A percentile compares a stretch with the other conserved stretches of the same genome.
Conservation (phyloP, 2,329 filamentous ascomycete genomes). For the Ophiostoma australiae region DNA sequence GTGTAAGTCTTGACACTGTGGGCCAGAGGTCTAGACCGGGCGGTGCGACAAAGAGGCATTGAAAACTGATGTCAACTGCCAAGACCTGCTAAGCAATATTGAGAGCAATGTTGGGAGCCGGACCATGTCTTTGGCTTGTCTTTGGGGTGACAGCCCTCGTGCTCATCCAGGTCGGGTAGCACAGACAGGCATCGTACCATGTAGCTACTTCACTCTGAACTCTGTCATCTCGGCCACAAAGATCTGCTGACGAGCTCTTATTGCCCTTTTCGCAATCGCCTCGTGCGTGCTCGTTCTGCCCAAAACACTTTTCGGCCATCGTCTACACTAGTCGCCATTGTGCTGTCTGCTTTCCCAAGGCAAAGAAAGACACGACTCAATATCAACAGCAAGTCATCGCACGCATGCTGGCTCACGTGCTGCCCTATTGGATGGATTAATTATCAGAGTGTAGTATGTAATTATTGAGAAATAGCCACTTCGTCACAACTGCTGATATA, state of each 20-base stretch:
- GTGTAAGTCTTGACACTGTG: conserved; percentile 5
- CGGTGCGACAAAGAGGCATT: conserved; percentile 2
- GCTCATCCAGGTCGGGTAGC: not conserved
- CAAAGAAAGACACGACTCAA: not conserved
- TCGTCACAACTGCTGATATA: too few relatives aligned
- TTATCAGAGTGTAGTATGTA: too few relatives aligned
- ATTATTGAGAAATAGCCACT: too few relatives aligned
- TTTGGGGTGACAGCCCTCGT: not conserved
- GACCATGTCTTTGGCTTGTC: not conserved
- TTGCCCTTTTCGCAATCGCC: not conserved
- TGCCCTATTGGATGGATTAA: not conserved
- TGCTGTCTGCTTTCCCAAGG: not conserved
- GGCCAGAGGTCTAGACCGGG: conserved; percentile 18
- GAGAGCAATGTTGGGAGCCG: not conserved
- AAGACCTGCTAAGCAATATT: not conserved
- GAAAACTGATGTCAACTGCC: not conserved
- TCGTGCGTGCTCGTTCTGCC: not conserved
- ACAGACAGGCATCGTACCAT: not conserved
- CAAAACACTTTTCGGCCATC: not conserved
- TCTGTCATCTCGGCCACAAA: too few relatives aligned
- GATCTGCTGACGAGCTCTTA: not conserved
- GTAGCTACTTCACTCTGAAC: not conserved
- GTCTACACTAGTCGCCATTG: not conserved
- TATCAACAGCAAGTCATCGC: not conserved
- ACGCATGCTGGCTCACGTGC: not conserved